phyloP scores from a whole-genome alignment of 306 rosid species.

The Aeschynomene evenia region DNA sequence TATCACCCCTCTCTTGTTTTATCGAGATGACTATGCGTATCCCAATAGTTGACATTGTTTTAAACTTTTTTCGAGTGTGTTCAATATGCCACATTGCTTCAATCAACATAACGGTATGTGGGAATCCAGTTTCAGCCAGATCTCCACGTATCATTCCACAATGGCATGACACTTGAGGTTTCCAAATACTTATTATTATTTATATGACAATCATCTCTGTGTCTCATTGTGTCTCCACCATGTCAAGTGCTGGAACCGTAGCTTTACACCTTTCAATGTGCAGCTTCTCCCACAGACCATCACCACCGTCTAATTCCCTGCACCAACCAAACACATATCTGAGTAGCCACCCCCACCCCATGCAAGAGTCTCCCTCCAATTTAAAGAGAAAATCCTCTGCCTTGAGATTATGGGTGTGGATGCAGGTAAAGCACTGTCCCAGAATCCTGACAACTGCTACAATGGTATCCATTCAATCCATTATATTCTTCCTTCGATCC shows the following conservation, averaged over 20 bases:
- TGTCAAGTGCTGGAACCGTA: constrained; percentile 33
- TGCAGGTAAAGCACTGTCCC: constrained; percentile 68
- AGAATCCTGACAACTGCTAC: constrained; percentile 46
- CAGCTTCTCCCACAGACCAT: constrained; percentile 39
- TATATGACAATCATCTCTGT: background rate
- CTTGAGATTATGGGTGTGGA: constrained; percentile 76
- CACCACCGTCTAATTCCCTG: constrained; percentile 12
- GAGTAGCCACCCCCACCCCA: constrained; percentile 48
- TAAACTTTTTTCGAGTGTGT: too few relatives aligned
- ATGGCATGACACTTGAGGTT: background rate
- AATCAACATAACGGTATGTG: background rate
- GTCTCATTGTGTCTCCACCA: background rate
- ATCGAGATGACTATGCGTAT: background rate
- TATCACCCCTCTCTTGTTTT: background rate
- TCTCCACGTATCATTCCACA: constrained; percentile 16
- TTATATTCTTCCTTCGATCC: constrained; percentile 62
- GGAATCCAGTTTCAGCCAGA: constrained; percentile 17
- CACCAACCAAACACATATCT: background rate
- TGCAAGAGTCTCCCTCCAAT: constrained; percentile 49
- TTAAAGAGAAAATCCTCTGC: constrained; percentile 73
- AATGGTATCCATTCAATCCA: constrained; percentile 51
- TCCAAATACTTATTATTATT: too few relatives aligned
- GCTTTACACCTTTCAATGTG: constrained; percentile 48
- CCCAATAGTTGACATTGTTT: too few relatives aligned
- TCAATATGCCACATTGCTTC: background rate